Conservation (phyloP, 805 yeast species). For the Ogataea paradorogensis region DNA sequence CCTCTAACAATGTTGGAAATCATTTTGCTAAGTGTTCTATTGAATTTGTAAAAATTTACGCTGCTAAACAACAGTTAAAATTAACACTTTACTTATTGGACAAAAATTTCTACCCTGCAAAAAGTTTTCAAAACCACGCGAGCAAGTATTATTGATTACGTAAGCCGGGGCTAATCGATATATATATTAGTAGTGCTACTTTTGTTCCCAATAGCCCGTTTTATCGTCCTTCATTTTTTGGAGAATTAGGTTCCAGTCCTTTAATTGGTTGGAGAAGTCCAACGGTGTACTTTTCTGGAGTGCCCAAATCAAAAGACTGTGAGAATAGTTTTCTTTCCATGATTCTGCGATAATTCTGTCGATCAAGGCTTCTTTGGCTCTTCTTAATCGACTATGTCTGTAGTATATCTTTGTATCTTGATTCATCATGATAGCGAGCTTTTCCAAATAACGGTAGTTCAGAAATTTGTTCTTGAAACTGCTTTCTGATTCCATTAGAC, state of each 20-base stretch:
- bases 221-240: conserved; percentile 20
- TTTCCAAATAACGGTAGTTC: conserved; percentile 22
- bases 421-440: conserved; percentile 19
- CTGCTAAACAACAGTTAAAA: conserved; percentile 16
- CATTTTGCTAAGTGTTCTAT: conserved; percentile 22
- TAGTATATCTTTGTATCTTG: conserved; percentile 14
- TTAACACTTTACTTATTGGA: conserved; percentile 25
- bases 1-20: conserved; percentile 35
- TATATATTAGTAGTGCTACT: too few species aligned
- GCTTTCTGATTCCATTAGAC: conserved; percentile 16
- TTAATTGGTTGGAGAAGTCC: conserved; percentile 9
- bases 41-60: conserved; percentile 7
- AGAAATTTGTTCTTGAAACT: conserved; percentile 20
- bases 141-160: conserved; percentile 3
- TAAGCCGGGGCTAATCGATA: too few species aligned
- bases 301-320: conserved; percentile 23
- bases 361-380: conserved; percentile 18
- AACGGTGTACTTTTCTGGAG: conserved; percentile 18
- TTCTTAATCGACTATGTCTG: conserved; percentile 14
- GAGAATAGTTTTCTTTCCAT: conserved; percentile 11
- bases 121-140: conserved; percentile 12
- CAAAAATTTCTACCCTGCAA: conserved; percentile 15
- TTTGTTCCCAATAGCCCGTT: conserved; percentile 27
- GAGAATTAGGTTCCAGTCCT: conserved; percentile 23
- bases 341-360: conserved; percentile 25